These are phyloP conservation scores for Aspergillus sp. DNA, from an alignment of 2,329 filamentous ascomycete species.

Conservation along the genomic window DNA sequence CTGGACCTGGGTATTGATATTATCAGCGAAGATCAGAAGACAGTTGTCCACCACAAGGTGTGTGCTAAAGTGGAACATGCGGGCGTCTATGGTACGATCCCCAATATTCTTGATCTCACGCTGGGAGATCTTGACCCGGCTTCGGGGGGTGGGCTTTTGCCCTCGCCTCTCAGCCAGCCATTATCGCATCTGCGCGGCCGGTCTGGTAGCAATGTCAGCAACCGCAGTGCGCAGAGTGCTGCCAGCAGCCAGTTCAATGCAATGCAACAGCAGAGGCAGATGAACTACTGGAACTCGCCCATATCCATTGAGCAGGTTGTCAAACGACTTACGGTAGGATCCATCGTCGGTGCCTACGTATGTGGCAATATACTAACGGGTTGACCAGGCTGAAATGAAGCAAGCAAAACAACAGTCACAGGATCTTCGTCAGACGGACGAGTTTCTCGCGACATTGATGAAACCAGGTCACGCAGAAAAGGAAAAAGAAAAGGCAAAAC, in stretches of 20 bases:
- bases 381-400: slow-evolving; percentile 76
- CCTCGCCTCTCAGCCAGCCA: slow-evolving; percentile 64
- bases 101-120: slow-evolving; percentile 80
- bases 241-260: slow-evolving; percentile 53
- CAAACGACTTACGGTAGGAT: slow-evolving; percentile 71
- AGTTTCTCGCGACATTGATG: slow-evolving; percentile 75
- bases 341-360: not conserved
- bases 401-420: slow-evolving; percentile 82
- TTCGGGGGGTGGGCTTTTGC: slow-evolving; percentile 69
- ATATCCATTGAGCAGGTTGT: slow-evolving; percentile 94
- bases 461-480: slow-evolving; percentile 63
- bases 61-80: slow-evolving; percentile 95
- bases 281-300: slow-evolving; percentile 81
- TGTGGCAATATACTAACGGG: slow-evolving; percentile 12
- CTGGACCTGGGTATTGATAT: slow-evolving; percentile 97
- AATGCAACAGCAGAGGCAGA: slow-evolving; percentile 69
- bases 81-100: slow-evolving; percentile 69
- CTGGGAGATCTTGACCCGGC: slow-evolving; percentile 86
- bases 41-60: slow-evolving; percentile 97
- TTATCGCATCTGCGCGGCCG: slow-evolving; percentile 66
- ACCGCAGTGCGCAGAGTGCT: slow-evolving; percentile 55
- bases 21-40: slow-evolving; percentile 97
- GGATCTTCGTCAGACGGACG: slow-evolving; percentile 76
- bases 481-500: slow-evolving; percentile 50
- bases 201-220: slow-evolving; percentile 65